A percentile compares a stretch with the other conserved stretches of the same genome.
phyloP scores from a whole-genome alignment of 2,329 filamentous ascomycete genomes.

The Trichophyton verrucosum region DNA sequence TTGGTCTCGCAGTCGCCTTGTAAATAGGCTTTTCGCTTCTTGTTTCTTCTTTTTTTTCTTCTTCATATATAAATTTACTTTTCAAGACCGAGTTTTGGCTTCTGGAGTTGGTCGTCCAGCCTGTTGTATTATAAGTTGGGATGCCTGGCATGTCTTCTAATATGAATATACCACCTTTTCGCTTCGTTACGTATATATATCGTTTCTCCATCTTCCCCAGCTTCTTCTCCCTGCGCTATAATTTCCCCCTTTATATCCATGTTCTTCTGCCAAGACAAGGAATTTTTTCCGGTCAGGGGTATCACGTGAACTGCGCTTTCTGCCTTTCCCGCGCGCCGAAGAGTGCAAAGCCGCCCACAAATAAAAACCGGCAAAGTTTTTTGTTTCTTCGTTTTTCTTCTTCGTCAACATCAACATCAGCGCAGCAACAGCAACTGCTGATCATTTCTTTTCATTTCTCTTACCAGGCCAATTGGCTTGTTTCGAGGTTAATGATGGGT shows the following conservation, averaged over 20 bases:
- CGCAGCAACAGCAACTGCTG: background rate
- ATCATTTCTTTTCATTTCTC: constrained; percentile 3
- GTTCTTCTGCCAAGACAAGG: background rate
- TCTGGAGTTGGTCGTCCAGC: background rate
- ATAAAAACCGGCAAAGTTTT: constrained; percentile 2
- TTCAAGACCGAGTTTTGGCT: background rate
- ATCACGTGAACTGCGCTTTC: background rate
- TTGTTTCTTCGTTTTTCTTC: background rate
- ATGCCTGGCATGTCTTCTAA: background rate
- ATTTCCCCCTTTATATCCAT: background rate
- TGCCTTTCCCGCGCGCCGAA: background rate
- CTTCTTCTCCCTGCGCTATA: no score
- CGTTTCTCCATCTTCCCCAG: background rate
- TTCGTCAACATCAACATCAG: background rate
- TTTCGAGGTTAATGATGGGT: background rate
- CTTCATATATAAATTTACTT: background rate
- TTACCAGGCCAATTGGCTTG: background rate
- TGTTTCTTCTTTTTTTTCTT: background rate
- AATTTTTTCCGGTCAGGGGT: background rate
- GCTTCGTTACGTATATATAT: background rate
- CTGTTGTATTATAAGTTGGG: background rate
- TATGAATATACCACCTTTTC: background rate
- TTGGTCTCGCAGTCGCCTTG: constrained; percentile 14
- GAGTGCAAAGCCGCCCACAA: background rate
- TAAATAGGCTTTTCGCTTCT: constrained; percentile 5